Evolutionary conservation across 202 grass and related monocot genomes (phyloP).

Genomic region (Setaria viridis): DNA sequence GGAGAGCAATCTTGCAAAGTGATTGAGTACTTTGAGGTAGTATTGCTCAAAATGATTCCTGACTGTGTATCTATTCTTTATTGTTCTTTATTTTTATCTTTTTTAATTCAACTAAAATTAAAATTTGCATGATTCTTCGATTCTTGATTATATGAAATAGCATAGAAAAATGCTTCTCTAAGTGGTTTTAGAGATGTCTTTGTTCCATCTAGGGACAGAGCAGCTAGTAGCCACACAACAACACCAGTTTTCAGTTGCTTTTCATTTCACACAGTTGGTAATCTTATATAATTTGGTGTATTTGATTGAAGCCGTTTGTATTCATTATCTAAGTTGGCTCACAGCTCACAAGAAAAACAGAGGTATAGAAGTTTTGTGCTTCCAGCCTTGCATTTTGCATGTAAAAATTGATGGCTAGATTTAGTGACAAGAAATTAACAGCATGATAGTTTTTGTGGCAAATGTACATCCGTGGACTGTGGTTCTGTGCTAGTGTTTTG

Average conservation of each 20-base stretch:
- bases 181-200: not conserved
- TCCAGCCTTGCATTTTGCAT: not conserved
- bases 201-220: not conserved
- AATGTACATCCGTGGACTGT: too few species aligned
- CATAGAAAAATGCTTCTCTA: not conserved
- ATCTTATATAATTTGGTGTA: too few species aligned
- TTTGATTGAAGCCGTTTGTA: not conserved
- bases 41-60: constrained; percentile 8
- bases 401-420: not conserved
- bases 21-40: constrained; percentile 68
- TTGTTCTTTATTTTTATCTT: not conserved
- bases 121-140: not conserved
- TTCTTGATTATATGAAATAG: not conserved
- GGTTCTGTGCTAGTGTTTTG: too few species aligned
- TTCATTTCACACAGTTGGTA: not conserved
- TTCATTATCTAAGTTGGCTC: not conserved
- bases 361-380: not conserved
- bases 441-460: too few species aligned
- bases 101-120: not conserved
- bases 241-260: not conserved
- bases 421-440: not conserved
- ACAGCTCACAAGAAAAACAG: not conserved
- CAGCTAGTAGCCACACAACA: too few species aligned
- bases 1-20: constrained; percentile 54
- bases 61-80: not conserved